Percentiles rank a stretch among this genome's conserved stretches.
phyloP scores from a whole-genome alignment of 2,329 filamentous ascomycete genomes.

The Apiospora marii region DNA sequence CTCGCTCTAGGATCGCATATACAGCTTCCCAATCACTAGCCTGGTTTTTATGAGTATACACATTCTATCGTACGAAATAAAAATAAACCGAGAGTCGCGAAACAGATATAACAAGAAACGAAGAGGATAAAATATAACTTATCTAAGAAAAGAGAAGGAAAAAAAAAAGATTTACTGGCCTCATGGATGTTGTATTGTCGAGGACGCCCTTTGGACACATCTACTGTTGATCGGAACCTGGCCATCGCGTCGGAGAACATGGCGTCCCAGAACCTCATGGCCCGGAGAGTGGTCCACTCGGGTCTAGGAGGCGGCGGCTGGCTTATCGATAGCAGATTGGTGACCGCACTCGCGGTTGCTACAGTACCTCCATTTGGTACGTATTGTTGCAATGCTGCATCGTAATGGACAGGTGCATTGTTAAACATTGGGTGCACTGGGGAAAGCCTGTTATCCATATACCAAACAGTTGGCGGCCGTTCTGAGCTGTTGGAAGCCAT shows the following conservation, averaged over 20 bases:
- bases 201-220: background rate
- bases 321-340: background rate
- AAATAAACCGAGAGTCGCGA: no score
- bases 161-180: background rate
- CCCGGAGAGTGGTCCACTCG: background rate
- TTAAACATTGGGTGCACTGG: background rate
- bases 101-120: no score
- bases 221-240: background rate
- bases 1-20: conserved; percentile 22
- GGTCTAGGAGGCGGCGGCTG: conserved; percentile 5
- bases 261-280: conserved; percentile 13
- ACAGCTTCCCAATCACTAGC: conserved; percentile 20
- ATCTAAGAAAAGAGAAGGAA: no score
- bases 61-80: no score
- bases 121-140: no score
- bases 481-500: background rate
- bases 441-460: conserved; percentile 1
- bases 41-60: no score
- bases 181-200: conserved; percentile 21
- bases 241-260: conserved; percentile 16
- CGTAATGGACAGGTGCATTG: conserved; percentile 21
- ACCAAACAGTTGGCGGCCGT: background rate
- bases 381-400: background rate
- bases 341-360: background rate
- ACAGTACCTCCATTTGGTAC: background rate